Base-by-base conservation (phyloP, 2,329 filamentous ascomycete species). In the Fusarium citri region DNA sequence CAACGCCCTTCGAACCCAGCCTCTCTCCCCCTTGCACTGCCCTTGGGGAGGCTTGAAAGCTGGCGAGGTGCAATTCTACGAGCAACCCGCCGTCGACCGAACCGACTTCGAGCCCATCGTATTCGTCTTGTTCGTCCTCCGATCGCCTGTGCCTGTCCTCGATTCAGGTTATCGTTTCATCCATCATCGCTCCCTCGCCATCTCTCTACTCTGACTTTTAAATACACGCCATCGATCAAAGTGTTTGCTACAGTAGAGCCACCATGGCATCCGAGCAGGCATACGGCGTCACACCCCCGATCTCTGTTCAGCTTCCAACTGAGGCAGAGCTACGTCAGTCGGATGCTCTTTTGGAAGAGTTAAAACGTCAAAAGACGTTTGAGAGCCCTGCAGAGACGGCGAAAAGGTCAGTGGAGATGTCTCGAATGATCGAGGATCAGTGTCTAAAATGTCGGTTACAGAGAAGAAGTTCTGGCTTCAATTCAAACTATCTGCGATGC, bases 351-450 rank as follows among this genome's bases (percentile, higher is more conserved):
- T 87, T 97, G 59, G 89, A 92, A 59, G 94, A 98, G 81, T 83
- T 99, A 66, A 94, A 94, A 78, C 86, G 86, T 42, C 93, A 98
- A 81, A 95, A 97, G 81, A 97, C 96, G 55, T 99, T 97, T 75
- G 96, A 98, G 81, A 89, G 88, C 55, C 87, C 89, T 16, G 86
- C 92, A 45, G 96, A 97, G 78, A 97, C 93, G 5, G 87, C 93
- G 68, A 94, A 92, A 79, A 91, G 94, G 93, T 93, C 81, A 66
- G 80, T 49, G 18, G 15, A 28, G 16, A 14, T 45, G 2, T 25
- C 16, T 40, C 15, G n/a, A 26, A 18, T 30, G 22, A 42, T 25
- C n/a, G 8, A 46, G 16, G 6, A 18, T 20, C 31, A 18, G 12
- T 23, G 43, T 30, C 64, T 75, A 49, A 75, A 57, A 34, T 34